These are phyloP conservation scores for Sporothrix protearum DNA, from an alignment of 2,329 filamentous ascomycete genomes.

Conservation along the genomic window DNA sequence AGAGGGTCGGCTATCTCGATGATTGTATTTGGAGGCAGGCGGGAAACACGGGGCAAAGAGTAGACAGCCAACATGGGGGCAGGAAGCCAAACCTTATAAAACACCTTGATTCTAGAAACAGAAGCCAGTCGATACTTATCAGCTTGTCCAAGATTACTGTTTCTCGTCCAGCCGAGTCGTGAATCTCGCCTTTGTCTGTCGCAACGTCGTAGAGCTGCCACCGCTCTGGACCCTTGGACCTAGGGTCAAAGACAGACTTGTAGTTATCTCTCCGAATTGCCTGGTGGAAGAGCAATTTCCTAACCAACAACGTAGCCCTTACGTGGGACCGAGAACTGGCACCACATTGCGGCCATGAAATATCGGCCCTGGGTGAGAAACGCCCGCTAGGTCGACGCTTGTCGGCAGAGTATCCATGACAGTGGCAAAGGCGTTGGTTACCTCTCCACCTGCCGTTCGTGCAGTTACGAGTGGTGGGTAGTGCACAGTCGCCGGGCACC, in stretches of 20 bases:
- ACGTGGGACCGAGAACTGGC: constrained; percentile 32
- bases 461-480: constrained; percentile 29
- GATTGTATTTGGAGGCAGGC: no score
- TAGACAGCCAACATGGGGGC: neutral
- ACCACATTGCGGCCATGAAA: constrained; percentile 41
- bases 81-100: neutral
- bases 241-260: constrained; percentile 46
- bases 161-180: constrained; percentile 38
- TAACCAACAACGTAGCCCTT: constrained; percentile 39
- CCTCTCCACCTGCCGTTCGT: constrained; percentile 32
- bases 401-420: constrained; percentile 44
- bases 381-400: constrained; percentile 44
- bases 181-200: constrained; percentile 44
- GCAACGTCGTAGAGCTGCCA: constrained; percentile 50
- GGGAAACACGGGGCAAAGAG: neutral
- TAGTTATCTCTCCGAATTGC: constrained; percentile 38
- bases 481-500: constrained; percentile 46
- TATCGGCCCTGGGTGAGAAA: constrained; percentile 45
- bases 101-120: constrained; percentile 1
- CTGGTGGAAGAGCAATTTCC: constrained; percentile 37
- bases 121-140: constrained; percentile 23
- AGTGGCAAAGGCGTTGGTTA: constrained; percentile 41
- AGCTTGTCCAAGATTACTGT: constrained; percentile 35
- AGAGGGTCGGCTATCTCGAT: neutral
- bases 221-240: constrained; percentile 44